A percentile compares a stretch with the other conserved stretches of the same genome.
phyloP scores from a whole-genome alignment of 371 early-diverging fungal species.

The Choanephora cucurbitarum region DNA sequence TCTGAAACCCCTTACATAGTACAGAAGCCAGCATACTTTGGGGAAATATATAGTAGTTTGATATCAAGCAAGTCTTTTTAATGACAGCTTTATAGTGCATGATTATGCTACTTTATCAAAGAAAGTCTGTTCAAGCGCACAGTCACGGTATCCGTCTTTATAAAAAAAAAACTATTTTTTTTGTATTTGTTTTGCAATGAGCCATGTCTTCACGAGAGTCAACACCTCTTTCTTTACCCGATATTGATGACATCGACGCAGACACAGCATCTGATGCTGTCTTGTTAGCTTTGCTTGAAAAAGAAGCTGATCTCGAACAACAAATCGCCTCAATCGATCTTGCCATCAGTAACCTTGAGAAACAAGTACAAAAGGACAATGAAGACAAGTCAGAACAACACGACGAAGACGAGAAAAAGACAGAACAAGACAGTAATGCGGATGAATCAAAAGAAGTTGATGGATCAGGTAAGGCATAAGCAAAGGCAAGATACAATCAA shows the following conservation, averaged over 20 bases:
- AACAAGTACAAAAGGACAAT: constrained; percentile 26
- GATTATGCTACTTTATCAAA: no score
- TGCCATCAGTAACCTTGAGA: constrained; percentile 65
- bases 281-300: constrained; percentile 41
- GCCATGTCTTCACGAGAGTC: constrained; percentile 33
- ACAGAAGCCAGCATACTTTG: no score
- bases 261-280: constrained; percentile 32
- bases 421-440: constrained; percentile 38
- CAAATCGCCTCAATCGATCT: constrained; percentile 58
- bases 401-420: constrained; percentile 32
- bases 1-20: no score
- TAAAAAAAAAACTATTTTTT: neutral
- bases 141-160: no score
- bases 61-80: no score
- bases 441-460: constrained; percentile 9
- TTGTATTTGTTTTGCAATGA: neutral
- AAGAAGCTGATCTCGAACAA: constrained; percentile 56
- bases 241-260: constrained; percentile 29
- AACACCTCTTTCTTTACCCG: constrained; percentile 21
- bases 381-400: constrained; percentile 19
- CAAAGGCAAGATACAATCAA: no score
- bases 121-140: no score
- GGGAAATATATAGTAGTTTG: no score
- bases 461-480: neutral
- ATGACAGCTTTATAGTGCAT: no score